Evolutionary conservation across 768 basidiomycete species (phyloP), one percentile per base, ranked within the genome.

Genomic region (Hemileccinum impolitum): DNA sequence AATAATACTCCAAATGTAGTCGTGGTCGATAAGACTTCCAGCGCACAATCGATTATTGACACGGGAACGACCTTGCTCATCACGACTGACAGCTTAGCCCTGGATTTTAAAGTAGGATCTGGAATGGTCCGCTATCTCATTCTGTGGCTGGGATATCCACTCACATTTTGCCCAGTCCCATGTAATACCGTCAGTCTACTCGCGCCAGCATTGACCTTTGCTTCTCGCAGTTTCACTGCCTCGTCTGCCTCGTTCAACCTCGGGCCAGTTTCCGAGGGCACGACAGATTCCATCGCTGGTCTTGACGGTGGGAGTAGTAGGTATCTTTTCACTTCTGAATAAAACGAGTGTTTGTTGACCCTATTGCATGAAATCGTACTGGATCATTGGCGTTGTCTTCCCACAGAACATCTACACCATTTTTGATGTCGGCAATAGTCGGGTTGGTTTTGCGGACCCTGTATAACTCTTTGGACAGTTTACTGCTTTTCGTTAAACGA

Each of bases 361-460:
- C n/a, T 25, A n/a, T 21, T 18, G 19, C 35, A 17, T 21, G 12
- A 34, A 36, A 70, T 64, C 32, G 26, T 66, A 43, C 35, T 70
- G 66, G 68, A 45, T 70, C 50, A 58, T 70, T 9, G 70, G 70
- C 4, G 69, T 69, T 30, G 65, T 66, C 18, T 72, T 72, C 51
- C 19, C 67, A 31, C 56, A 65, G 37, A 70, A 63, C 28, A 61
- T 69, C 13, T 70, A 70, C 52, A 57, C 52, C 1, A 54, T 65
- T 31, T 65, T 66, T 35, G 61, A 76, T 23, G 48, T 66, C 9
- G 54, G 51, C 5, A 70, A 69, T 39, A 63, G 47, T 21, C 67
- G 65, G 25, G 62, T 77, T 39, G 72, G 75, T 32, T 76, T 78
- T 39, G 76, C 76, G n/a, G n/a, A n/a, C n/a, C n/a, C n/a, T n/a